Evolutionary conservation across 306 rosid genomes (phyloP), one percentile per base, ranked within the genome.

Genomic region (Ziziphus jujuba): DNA sequence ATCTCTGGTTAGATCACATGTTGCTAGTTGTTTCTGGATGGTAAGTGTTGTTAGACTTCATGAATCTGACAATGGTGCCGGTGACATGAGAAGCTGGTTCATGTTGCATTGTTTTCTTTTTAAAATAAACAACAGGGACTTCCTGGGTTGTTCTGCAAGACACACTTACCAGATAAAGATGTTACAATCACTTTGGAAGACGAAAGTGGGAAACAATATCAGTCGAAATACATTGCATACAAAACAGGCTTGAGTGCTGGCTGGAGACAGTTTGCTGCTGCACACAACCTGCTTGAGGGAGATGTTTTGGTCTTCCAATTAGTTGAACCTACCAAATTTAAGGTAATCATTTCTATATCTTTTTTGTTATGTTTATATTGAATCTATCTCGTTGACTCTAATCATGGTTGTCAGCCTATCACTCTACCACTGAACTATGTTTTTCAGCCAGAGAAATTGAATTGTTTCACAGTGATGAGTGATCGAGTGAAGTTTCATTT

Each of bases 241-340:
- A 92, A 87, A 81, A 82, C 92, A 19, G 98, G 98, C 59, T 66
- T 92, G 50, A 84, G 98, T 62, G 85, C 98, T 76, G 98, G 98
- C 54, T 92, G 98, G 96, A 89, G 96, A 73, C 98, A 89, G 74
- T 92, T 89, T 76, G 84, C 92, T 67, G 95, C 76, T 66, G 82
- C 81, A 19, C 95, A 92, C 80, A 89, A 84, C 66, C 78, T 92
- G 77, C 77, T 82, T 6, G 96, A 89, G 82, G 98, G 98, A 51
- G 95, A 92, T 84, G 96, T 78, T 38, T 60, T 89, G 56, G 88
- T 87, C 56, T 92, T 92, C 82, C 98, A 92, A 61, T 87, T 92
- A 72, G 89, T 92, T 45, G 89, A 80, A 69, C 88, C 96, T 58
- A 74, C 83, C 38, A 92, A 81, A 79, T 92, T 92, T 74, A 85